These are phyloP conservation scores for Athelia sp. DNA, from an alignment of 1,284 basidiomycete species.

Conservation along the genomic window DNA sequence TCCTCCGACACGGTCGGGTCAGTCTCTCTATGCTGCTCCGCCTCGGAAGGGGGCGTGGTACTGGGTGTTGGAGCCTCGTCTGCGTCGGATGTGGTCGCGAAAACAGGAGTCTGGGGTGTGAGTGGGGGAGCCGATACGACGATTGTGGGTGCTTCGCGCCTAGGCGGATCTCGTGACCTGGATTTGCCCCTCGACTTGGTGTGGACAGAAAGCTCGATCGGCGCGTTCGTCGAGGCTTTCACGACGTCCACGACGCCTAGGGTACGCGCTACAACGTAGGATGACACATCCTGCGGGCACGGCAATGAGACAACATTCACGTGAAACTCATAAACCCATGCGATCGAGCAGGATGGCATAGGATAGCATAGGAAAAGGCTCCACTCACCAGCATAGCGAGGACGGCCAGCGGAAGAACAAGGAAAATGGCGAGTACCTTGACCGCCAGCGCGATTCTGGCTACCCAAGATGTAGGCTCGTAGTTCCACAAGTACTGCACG, in stretches of 20 bases:
- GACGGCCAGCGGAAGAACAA: constrained; percentile 60
- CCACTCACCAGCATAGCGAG: constrained; percentile 54
- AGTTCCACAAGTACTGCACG: constrained; percentile 56
- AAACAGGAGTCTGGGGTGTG: neutral
- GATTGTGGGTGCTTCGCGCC: neutral
- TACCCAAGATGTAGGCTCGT: constrained; percentile 61
- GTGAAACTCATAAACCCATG: constrained; percentile 4
- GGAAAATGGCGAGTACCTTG: constrained; percentile 57
- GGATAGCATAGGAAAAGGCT: constrained; percentile 21
- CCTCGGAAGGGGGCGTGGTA: constrained; percentile 5
- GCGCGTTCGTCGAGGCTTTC: constrained; percentile 60
- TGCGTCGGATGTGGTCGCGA: neutral
- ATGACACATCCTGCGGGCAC: constrained; percentile 58
- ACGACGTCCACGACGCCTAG: constrained; percentile 70
- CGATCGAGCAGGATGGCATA: too few relatives aligned
- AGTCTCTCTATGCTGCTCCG: neutral
- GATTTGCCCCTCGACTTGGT: constrained; percentile 17
- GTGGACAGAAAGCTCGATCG: constrained; percentile 18
- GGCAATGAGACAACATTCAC: neutral
- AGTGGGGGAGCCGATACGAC: neutral
- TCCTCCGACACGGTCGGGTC: neutral
- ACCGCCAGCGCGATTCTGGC: constrained; percentile 58
- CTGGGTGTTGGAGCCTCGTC: constrained; percentile 2
- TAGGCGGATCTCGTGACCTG: neutral
- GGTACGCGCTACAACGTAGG: constrained; percentile 80